Evolutionary conservation across 352 stramenopile genomes (phyloP), one percentile per base, ranked within the genome.

Genomic region (Globisporangium nunn): DNA sequence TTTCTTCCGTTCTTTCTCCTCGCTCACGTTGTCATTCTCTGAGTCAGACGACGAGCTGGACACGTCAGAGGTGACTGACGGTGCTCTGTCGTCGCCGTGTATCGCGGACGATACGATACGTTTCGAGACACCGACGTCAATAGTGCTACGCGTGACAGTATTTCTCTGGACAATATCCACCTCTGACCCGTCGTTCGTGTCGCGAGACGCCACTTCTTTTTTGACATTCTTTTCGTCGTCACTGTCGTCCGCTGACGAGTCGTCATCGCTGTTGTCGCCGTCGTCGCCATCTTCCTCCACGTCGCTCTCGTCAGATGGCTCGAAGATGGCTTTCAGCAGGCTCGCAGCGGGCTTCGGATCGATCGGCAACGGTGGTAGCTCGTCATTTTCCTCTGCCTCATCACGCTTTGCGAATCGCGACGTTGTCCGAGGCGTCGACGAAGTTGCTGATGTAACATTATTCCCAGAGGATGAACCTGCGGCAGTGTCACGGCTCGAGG

Each of bases 271-370:
- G 4, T 59, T 52, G 12, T 56, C 54, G 17, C 72, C 60, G 17
- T 62, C 57, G 2, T 68, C 70, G 5, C 57, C 67, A 4, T 75
- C 63, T 18, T 85, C 70, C 33, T 87, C 63, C 0, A 51, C 11
- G 1, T 67, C 68, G 56, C 71, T 81, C 6, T 75, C 81, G 49
- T 92, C 84, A 2, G 79, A 87, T 1, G 77, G 78, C 56, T 92
- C 81, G 64, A 94, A 94, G 52, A 94, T 91, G 15, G 81, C 86
- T 66, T 85, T 81, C 28, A 94, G 63, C 47, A 94, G 58, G 68
- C 71, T 74, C 2, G 54, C 52, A 6, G 73, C 67, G 3, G 80
- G 71, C 37, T 81, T 79, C 39, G 74, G 52, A n/a, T 70, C 62
- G 39, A 62, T 56, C 39, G 72, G 72, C 6, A 91, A 56, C 8